A percentile compares a stretch with the other conserved stretches of the same genome.
Conservation (phyloP, 2,329 filamentous ascomycete species). For the Hypoxylon sp. region DNA sequence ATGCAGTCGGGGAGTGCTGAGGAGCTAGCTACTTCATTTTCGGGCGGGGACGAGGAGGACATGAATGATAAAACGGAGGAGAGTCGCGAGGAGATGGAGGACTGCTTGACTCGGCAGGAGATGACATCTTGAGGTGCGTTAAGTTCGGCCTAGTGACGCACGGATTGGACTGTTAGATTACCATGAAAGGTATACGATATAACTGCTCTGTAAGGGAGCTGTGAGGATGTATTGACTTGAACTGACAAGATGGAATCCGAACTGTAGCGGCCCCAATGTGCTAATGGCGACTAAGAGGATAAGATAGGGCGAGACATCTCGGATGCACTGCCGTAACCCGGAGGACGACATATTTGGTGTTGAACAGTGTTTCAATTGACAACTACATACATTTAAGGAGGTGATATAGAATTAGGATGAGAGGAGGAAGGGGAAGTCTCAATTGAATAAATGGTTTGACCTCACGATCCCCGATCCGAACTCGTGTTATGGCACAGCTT, state of each 20-base stretch:
- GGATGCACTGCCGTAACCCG: slow-evolving; percentile 54
- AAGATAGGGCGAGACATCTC: slow-evolving; percentile 80
- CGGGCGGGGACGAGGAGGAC: slow-evolving; percentile 50
- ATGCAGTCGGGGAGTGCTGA: slow-evolving; percentile 80
- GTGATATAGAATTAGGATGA: background rate
- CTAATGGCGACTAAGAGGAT: slow-evolving; percentile 81
- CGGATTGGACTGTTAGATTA: slow-evolving; percentile 3
- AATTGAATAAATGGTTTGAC: background rate
- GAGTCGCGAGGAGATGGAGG: slow-evolving; percentile 59
- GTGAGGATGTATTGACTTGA: background rate
- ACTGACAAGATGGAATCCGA: slow-evolving; percentile 90
- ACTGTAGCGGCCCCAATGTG: slow-evolving; percentile 90
- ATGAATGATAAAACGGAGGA: slow-evolving; percentile 49
- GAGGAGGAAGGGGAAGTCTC: background rate
- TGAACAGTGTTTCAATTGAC: slow-evolving; percentile 3
- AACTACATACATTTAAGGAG: background rate
- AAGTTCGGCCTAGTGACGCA: slow-evolving; percentile 79
- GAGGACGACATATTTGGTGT: slow-evolving; percentile 35
- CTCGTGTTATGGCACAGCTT: slow-evolving; percentile 9
- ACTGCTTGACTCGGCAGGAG: slow-evolving; percentile 78
- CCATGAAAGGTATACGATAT: background rate
- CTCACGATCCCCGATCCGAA: background rate
- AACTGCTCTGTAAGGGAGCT: no score
- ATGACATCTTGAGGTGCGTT: slow-evolving; percentile 96
- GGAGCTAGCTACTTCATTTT: slow-evolving; percentile 46